Conservation (phyloP, 306 rosid species). For the Adenanthera pavonina region DNA sequence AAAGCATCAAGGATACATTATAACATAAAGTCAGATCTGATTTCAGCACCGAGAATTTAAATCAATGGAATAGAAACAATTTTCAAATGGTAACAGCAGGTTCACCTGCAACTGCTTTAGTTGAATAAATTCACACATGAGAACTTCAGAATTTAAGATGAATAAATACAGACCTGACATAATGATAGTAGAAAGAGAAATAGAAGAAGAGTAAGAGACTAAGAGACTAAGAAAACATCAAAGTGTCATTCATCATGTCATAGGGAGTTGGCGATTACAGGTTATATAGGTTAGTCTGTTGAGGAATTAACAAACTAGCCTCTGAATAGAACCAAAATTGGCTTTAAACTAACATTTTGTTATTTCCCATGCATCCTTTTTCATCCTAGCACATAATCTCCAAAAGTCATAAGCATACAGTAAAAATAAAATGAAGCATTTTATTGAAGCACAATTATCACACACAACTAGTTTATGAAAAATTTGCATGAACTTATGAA, state of each 20-base stretch:
- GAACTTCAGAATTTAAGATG: conserved; percentile 23
- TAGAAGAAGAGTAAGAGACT: background rate
- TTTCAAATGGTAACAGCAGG: conserved; percentile 31
- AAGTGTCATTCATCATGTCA: background rate
- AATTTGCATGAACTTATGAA: conserved; percentile 22
- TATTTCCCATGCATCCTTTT: background rate
- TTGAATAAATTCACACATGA: conserved; percentile 16
- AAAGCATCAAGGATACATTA: conserved; percentile 11
- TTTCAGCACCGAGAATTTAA: conserved; percentile 24
- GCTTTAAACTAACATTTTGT: background rate
- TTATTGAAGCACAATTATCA: conserved; percentile 18
- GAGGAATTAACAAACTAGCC: background rate
- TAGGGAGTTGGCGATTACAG: background rate
- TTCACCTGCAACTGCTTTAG: background rate
- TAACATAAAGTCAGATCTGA: background rate
- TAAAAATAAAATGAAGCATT: background rate
- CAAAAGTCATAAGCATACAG: conserved; percentile 11
- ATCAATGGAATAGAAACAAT: conserved; percentile 11
- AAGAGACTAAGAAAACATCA: background rate
- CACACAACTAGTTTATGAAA: conserved; percentile 13
- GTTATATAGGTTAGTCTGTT: background rate
- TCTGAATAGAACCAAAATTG: background rate
- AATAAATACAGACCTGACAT: conserved; percentile 26
- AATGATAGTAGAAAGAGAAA: conserved; percentile 1
- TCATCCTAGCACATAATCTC: conserved; percentile 14